These are phyloP conservation scores for Pyropia yezoensis DNA, from an alignment of 23 red algal species.

Conservation along the genomic window DNA sequence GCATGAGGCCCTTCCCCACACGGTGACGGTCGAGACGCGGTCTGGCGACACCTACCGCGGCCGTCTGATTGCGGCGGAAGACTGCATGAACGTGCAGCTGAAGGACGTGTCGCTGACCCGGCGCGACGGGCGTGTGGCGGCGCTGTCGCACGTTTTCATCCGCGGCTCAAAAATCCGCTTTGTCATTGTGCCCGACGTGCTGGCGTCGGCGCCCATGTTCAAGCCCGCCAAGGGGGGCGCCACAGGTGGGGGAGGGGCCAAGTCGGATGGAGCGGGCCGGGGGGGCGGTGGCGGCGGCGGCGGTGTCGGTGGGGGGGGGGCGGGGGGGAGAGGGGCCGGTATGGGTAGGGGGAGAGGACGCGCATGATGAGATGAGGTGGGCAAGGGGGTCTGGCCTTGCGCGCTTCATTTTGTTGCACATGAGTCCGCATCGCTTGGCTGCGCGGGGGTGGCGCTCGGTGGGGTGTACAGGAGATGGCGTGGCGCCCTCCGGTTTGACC, in stretches of 20 bases:
- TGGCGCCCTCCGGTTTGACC: too few species aligned
- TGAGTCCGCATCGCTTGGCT: too few species aligned
- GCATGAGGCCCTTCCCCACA: slow-evolving; percentile 69
- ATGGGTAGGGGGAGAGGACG: too few species aligned
- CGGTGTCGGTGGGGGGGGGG: too few species aligned
- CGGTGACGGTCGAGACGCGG: slow-evolving; percentile 79
- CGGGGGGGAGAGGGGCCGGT: too few species aligned
- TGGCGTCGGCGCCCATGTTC: slow-evolving; percentile 86
- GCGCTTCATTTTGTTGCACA: too few species aligned
- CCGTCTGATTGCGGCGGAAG: slow-evolving; percentile 48
- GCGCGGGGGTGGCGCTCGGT: too few species aligned
- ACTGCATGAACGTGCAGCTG: slow-evolving; percentile 90
- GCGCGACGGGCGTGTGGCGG: slow-evolving; percentile 60
- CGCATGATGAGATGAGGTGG: too few species aligned
- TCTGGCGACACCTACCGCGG: slow-evolving; percentile 80
- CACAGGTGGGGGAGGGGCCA: slow-evolving; percentile 25
- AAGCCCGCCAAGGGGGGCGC: slow-evolving; percentile 69
- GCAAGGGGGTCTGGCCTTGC: too few species aligned
- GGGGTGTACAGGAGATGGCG: too few species aligned
- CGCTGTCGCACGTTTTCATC: slow-evolving; percentile 72
- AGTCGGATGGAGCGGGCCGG: not conserved
- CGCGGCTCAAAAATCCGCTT: slow-evolving; percentile 69
- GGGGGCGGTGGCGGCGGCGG: slow-evolving; percentile 11
- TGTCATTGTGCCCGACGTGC: slow-evolving; percentile 83
- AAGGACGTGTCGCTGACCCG: slow-evolving; percentile 54